A percentile compares a stretch with the other conserved stretches of the same genome.
Evolutionary conservation across 306 rosid species (phyloP).

Genomic region (Senna tora): DNA sequence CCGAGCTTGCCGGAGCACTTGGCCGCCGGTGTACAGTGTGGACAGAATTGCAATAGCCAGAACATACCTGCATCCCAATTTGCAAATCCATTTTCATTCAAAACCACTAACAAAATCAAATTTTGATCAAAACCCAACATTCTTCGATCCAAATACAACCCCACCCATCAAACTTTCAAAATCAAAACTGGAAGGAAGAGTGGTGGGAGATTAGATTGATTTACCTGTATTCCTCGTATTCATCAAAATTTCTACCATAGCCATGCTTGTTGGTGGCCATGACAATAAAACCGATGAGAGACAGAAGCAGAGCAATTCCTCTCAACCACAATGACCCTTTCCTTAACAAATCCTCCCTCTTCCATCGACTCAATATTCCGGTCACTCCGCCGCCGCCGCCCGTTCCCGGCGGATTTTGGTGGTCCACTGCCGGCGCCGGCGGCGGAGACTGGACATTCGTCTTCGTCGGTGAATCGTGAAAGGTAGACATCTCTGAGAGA

Average conservation of each 20-base stretch:
- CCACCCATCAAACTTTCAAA: background rate
- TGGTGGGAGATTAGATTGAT: background rate
- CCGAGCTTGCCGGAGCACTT: constrained; percentile 48
- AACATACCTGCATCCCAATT: constrained; percentile 51
- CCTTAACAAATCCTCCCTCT: constrained; percentile 65
- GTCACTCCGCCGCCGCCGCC: constrained; percentile 34
- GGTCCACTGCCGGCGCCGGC: background rate
- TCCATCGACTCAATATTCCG: constrained; percentile 60
- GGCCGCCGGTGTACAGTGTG: constrained; percentile 51
- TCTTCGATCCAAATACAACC: background rate
- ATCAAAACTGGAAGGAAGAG: background rate
- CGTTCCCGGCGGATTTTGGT: background rate
- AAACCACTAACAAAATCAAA: background rate
- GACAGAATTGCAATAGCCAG: constrained; percentile 61
- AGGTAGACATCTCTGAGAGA: constrained; percentile 50
- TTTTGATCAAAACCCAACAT: constrained; percentile 26
- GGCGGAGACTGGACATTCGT: constrained; percentile 44
- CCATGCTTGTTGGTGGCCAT: constrained; percentile 78
- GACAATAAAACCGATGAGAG: constrained; percentile 56
- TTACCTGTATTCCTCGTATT: constrained; percentile 72
- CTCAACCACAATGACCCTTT: constrained; percentile 60
- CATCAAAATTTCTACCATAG: constrained; percentile 57
- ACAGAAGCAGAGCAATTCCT: constrained; percentile 61
- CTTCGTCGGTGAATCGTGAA: constrained; percentile 35
- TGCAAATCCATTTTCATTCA: background rate